Percentiles rank a stretch among this genome's conserved stretches.
phyloP scores from a whole-genome alignment of 2,329 filamentous ascomycete genomes.

The Aspergillus flavus region DNA sequence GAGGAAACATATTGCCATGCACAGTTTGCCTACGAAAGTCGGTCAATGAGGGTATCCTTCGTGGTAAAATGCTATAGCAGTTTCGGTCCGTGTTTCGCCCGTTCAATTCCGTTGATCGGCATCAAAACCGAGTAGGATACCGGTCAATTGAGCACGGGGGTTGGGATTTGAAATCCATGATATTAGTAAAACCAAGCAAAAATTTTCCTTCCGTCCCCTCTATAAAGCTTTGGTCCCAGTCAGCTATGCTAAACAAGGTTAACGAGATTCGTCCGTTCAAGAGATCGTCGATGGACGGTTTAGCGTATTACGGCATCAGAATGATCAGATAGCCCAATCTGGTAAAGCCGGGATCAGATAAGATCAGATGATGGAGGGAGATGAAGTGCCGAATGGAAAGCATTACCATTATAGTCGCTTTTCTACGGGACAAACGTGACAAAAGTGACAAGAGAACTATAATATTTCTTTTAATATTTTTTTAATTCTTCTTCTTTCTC shows the following conservation, averaged over 20 bases:
- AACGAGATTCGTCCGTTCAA: background rate
- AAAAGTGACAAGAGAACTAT: background rate
- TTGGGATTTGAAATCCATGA: constrained; percentile 4
- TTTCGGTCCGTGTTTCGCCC: constrained; percentile 16
- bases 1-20: background rate
- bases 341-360: constrained; percentile 29
- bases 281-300: constrained; percentile 9
- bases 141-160: background rate
- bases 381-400: constrained; percentile 12
- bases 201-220: constrained; percentile 8
- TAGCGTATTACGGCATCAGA: constrained; percentile 13
- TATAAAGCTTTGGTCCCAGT: constrained; percentile 3
- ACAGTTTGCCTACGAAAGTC: constrained; percentile 5
- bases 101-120: constrained; percentile 19
- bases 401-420: background rate
- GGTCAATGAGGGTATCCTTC: constrained; percentile 3
- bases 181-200: constrained; percentile 10
- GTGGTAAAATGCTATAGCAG: background rate
- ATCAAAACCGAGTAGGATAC: background rate
- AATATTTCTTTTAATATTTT: background rate
- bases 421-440: background rate
- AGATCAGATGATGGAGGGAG: constrained; percentile 25
- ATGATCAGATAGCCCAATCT: constrained; percentile 8
- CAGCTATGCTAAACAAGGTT: constrained; percentile 6
- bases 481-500: no score